Conservation (phyloP, 2,329 filamentous ascomycete species). For the Dactylellina cionopaga region DNA sequence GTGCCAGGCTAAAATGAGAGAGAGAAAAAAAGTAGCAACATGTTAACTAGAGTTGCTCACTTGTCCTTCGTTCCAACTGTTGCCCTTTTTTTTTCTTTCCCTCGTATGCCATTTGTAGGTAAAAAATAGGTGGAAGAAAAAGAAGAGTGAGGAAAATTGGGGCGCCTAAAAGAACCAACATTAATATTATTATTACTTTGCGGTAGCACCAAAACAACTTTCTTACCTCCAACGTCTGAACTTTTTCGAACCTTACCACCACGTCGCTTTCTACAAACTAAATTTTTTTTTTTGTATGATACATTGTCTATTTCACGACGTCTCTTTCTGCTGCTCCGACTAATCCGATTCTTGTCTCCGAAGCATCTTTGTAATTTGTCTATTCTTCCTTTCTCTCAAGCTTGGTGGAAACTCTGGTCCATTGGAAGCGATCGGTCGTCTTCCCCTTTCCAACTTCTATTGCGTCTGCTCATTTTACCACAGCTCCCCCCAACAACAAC, state of each 20-base stretch:
- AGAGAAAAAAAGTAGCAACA: background rate
- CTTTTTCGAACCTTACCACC: too few relatives aligned
- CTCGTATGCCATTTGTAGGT: background rate
- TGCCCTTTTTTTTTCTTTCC: background rate
- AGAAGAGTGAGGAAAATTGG: background rate
- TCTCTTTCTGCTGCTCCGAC: too few relatives aligned
- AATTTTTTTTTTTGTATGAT: background rate
- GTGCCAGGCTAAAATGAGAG: constrained; percentile 4
- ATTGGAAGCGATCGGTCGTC: background rate
- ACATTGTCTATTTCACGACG: background rate
- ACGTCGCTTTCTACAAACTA: background rate
- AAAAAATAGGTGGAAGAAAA: background rate
- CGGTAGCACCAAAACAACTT: background rate
- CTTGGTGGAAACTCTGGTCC: too few relatives aligned
- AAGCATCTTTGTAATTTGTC: background rate
- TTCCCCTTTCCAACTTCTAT: constrained; percentile 12
- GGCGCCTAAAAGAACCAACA: background rate
- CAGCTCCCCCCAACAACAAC: background rate
- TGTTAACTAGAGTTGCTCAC: too few relatives aligned
- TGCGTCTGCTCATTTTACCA: background rate
- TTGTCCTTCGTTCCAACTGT: too few relatives aligned
- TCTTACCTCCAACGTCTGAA: too few relatives aligned
- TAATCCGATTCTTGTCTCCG: too few relatives aligned
- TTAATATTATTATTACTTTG: background rate
- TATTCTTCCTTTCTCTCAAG: background rate